These are phyloP conservation scores for Ceratorhiza oryzae-sativae DNA, from an alignment of 1,284 basidiomycete species.

Conservation along the genomic window DNA sequence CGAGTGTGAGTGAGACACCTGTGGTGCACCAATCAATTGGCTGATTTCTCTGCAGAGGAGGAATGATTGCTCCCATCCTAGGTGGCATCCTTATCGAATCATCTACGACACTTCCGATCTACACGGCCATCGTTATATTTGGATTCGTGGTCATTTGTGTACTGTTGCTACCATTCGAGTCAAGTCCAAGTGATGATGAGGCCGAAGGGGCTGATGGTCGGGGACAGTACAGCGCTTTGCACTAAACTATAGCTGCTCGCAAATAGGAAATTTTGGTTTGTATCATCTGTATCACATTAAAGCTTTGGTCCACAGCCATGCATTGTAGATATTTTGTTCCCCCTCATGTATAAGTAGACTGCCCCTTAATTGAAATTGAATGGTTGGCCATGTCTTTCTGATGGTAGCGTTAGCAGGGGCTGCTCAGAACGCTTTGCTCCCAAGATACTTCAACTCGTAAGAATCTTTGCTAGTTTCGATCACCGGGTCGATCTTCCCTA, in stretches of 20 bases:
- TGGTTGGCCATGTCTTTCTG: no score
- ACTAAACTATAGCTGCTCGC: background rate
- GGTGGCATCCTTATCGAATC: slow-evolving; percentile 80
- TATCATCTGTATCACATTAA: background rate
- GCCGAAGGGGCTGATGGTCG: background rate
- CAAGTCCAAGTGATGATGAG: slow-evolving; percentile 14
- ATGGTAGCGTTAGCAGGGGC: no score
- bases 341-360: background rate
- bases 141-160: slow-evolving; percentile 71
- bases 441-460: no score
- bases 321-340: background rate
- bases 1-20: slow-evolving; percentile 67
- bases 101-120: slow-evolving; percentile 71
- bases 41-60: slow-evolving; percentile 63
- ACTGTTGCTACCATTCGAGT: slow-evolving; percentile 60
- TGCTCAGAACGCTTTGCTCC: no score
- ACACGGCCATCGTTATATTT: slow-evolving; percentile 76
- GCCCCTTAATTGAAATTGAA: background rate
- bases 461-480: no score
- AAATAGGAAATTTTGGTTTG: background rate
- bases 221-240: slow-evolving; percentile 21
- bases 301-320: background rate
- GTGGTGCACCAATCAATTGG: background rate
- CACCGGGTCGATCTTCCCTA: no score
- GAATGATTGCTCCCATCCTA: slow-evolving; percentile 87